Evolutionary conservation across 2,329 filamentous ascomycete genomes (phyloP).

Genomic region (Arthrobotrys megalospora): DNA sequence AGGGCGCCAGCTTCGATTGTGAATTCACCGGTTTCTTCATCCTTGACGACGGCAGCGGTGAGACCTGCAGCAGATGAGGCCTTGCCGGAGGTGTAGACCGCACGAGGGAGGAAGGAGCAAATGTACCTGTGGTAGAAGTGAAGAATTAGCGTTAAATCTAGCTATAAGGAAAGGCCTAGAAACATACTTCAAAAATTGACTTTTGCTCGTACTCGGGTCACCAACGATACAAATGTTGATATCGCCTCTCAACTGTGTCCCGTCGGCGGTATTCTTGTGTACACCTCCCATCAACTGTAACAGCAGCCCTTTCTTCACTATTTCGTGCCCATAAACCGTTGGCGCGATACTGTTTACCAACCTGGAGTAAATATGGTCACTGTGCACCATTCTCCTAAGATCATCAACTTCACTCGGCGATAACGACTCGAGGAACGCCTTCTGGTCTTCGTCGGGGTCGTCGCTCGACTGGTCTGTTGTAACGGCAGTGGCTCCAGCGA

Average conservation of each 20-base stretch:
- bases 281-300: constrained; percentile 97
- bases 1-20: constrained; percentile 98
- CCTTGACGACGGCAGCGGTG: constrained; percentile 95
- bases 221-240: constrained; percentile 99
- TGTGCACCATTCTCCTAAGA: constrained; percentile 91
- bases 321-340: constrained; percentile 96
- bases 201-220: constrained; percentile 96
- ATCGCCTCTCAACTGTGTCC: constrained; percentile 94
- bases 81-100: constrained; percentile 97
- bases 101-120: constrained; percentile 94
- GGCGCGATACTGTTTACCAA: constrained; percentile 94
- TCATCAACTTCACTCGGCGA: constrained; percentile 91
- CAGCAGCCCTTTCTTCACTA: constrained; percentile 96
- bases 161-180: neutral
- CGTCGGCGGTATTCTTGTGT: constrained; percentile 89
- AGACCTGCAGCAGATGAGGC: constrained; percentile 97
- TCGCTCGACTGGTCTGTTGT: constrained; percentile 69
- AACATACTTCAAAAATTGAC: constrained; percentile 87
- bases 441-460: constrained; percentile 72
- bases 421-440: constrained; percentile 87
- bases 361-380: constrained; percentile 92
- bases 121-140: constrained; percentile 77
- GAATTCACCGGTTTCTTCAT: constrained; percentile 98
- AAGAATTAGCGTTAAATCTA: neutral
- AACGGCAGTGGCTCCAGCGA: constrained; percentile 86